These are phyloP conservation scores for Suillus alpinus DNA, from an alignment of 768 basidiomycete genomes.

Conservation along the genomic window DNA sequence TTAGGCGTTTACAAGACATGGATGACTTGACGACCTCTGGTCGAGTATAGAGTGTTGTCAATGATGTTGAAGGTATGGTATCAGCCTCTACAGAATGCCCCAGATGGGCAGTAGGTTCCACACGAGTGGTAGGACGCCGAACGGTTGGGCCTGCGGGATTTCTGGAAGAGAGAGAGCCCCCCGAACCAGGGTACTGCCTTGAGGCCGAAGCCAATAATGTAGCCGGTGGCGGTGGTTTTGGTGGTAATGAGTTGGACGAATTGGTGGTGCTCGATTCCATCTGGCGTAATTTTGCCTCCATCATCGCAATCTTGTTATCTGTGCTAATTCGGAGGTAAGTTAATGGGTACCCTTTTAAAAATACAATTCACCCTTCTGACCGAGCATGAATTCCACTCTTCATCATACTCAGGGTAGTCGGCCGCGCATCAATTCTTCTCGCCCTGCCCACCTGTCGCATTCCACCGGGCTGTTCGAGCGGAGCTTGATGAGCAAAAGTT, in stretches of 20 bases:
- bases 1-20: constrained; percentile 14
- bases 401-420: constrained; percentile 85
- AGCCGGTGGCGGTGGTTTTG: constrained; percentile 14
- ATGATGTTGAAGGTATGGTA: background rate
- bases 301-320: constrained; percentile 84
- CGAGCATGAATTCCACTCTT: constrained; percentile 62
- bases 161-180: background rate
- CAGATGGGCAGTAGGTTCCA: background rate
- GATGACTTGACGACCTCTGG: background rate
- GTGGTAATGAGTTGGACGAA: constrained; percentile 17
- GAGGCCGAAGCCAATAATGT: background rate
- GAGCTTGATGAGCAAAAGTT: constrained; percentile 89
- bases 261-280: constrained; percentile 47
- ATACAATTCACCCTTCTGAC: constrained; percentile 38
- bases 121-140: background rate
- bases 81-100: background rate
- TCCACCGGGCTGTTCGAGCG: constrained; percentile 30
- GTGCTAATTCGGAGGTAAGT: constrained; percentile 48
- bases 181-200: background rate
- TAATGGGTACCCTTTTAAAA: constrained; percentile 1
- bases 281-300: constrained; percentile 92
- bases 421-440: constrained; percentile 57
- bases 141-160: background rate
- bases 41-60: background rate
- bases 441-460: constrained; percentile 32